phyloP scores from a whole-genome alignment of 2,329 filamentous ascomycete species.

The Phaeosphaeria sp. region DNA sequence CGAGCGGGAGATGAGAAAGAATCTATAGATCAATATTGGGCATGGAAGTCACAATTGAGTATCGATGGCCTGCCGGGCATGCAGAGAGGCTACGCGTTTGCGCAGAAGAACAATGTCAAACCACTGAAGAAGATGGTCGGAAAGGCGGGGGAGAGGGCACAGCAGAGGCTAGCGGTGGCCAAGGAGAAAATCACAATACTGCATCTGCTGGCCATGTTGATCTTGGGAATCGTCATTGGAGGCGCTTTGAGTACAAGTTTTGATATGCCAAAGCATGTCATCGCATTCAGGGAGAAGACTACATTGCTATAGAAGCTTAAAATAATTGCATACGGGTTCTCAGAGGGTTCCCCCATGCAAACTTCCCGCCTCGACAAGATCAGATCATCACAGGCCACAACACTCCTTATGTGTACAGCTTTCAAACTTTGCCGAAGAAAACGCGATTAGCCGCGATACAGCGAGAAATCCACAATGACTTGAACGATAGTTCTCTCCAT shows the following conservation, averaged over 20 bases:
- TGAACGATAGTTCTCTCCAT: constrained; percentile 55
- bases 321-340: constrained; percentile 23
- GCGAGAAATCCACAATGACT: constrained; percentile 64
- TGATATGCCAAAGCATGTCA: constrained; percentile 17
- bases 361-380: neutral
- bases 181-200: constrained; percentile 13
- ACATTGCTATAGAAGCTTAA: neutral
- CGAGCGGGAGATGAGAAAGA: constrained; percentile 46
- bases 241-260: constrained; percentile 30
- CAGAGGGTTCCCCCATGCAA: neutral
- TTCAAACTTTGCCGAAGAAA: constrained; percentile 60
- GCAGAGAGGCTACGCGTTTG: constrained; percentile 47
- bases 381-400: constrained; percentile 56
- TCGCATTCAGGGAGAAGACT: constrained; percentile 29
- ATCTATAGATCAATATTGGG: constrained; percentile 54
- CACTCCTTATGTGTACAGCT: constrained; percentile 57
- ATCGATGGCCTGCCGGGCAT: constrained; percentile 55
- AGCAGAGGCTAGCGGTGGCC: constrained; percentile 9
- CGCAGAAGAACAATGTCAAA: constrained; percentile 43
- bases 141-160: constrained; percentile 3
- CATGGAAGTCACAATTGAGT: constrained; percentile 51
- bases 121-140: constrained; percentile 54
- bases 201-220: constrained; percentile 31
- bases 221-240: constrained; percentile 41
- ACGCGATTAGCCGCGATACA: constrained; percentile 59